Evolutionary conservation across 2,329 filamentous ascomycete species (phyloP).

Genomic region (Talaromyces sp.): DNA sequence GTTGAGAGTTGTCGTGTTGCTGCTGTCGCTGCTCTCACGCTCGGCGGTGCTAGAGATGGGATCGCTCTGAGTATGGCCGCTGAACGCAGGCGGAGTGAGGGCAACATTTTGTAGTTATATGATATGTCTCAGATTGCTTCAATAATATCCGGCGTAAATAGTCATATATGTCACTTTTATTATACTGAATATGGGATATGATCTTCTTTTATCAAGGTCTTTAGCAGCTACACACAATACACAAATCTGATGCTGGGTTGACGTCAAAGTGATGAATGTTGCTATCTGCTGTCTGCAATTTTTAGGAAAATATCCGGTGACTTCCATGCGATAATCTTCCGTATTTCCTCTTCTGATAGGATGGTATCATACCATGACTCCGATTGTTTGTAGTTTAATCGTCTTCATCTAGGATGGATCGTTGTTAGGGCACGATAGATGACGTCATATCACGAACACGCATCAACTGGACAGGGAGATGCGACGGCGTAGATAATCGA

Average conservation of each 20-base stretch:
- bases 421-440: background rate
- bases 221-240: background rate
- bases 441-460: background rate
- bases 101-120: background rate
- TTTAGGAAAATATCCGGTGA: background rate
- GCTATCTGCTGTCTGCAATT: background rate
- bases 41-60: background rate
- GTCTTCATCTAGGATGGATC: background rate
- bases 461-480: background rate
- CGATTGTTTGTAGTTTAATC: background rate
- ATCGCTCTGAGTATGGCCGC: background rate
- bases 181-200: background rate
- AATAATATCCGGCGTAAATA: no score
- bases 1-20: background rate
- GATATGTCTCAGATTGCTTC: no score
- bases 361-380: background rate
- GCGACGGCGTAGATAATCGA: no score
- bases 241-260: slow-evolving; percentile 12
- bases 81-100: background rate
- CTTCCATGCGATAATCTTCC: background rate
- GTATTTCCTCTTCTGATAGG: accelerated
- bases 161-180: background rate
- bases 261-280: slow-evolving; percentile 7
- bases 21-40: no score
- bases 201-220: background rate